Evolutionary conservation across 257 asterid species (phyloP), one percentile per base, ranked within the genome.

Genomic region (Henckelia pumila): DNA sequence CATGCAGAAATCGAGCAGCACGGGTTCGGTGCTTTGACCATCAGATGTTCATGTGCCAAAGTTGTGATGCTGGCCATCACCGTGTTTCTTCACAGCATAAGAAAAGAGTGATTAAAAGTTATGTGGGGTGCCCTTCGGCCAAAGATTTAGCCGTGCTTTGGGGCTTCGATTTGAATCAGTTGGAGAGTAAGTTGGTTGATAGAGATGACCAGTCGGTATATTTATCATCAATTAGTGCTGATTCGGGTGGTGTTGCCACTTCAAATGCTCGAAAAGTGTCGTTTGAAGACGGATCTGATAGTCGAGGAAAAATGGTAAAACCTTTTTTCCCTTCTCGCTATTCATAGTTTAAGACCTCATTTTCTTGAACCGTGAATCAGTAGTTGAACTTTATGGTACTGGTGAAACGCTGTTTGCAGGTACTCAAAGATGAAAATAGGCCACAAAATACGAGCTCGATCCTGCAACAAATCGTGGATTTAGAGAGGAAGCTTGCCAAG

Each of bases 91-190:
- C 82, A 20, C 83, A 73, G 53, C 95, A 87, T 71, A 77, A 68
- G 64, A 87, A 72, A 70, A 79, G 66, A 40, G 76, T 75, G 3
- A 60, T 92, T 25, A 62, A 79, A 52, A 76, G 84, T 64, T 92
- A 77, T 67, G 53, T 71, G 23, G 98, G 98, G n/a, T 89, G 92
- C 76, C 98, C 98, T 70, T 80, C 95, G 59, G 95, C 96, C 7
- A 82, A 68, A 50, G 91, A 92, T 25, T 78, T 92, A 20, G 92
- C 95, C 0, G 85, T 72, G 8, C 61, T 84, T 37, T 92, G 96
- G 98, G 95, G 94, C 29, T 74, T 88, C 56, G 70, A 83, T 55
- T 70, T 73, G 70, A 77, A 77, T 56, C 70, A 75, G 58, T 63
- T 80, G 66, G 80, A 75, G 44, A 63, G 50, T n/a, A 44, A 53